Evolutionary conservation across 495 filamentous ascomycete genomes (phyloP).

Genomic region (Neurospora terricola): DNA sequence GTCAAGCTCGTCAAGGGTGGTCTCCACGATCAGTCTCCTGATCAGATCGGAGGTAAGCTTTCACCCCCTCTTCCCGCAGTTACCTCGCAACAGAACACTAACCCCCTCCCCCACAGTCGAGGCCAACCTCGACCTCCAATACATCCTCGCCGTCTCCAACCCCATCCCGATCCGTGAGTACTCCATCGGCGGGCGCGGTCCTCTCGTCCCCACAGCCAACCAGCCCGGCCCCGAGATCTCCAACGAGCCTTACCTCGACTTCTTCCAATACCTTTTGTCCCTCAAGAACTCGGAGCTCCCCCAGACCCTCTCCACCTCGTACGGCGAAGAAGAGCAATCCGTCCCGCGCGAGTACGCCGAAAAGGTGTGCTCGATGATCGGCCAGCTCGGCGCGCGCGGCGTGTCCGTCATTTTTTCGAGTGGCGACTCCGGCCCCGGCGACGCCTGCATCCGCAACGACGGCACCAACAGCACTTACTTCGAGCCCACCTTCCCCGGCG

Average conservation of each 20-base stretch:
- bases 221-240: constrained; percentile 40
- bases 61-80: neutral
- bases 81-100: too few species aligned
- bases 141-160: constrained; percentile 43
- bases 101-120: constrained; percentile 28
- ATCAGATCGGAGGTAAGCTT: constrained; percentile 17
- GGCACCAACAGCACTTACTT: constrained; percentile 59
- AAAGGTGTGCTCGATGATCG: constrained; percentile 58
- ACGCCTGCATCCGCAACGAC: constrained; percentile 53
- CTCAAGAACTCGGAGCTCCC: constrained; percentile 44
- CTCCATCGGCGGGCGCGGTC: constrained; percentile 33
- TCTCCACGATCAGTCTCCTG: constrained; percentile 31
- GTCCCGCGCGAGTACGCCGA: constrained; percentile 57
- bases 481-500: constrained; percentile 38
- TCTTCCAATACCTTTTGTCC: constrained; percentile 45
- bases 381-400: constrained; percentile 60
- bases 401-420: constrained; percentile 66
- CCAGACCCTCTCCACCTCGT: constrained; percentile 67
- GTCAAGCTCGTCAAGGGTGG: constrained; percentile 51
- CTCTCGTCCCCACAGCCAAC: constrained; percentile 49
- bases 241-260: constrained; percentile 75
- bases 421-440: constrained; percentile 64
- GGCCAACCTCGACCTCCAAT: constrained; percentile 71
- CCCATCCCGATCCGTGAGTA: constrained; percentile 31
- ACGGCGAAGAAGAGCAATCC: constrained; percentile 73